Evolutionary conservation across 1,139 yeast species (phyloP), one percentile per base, ranked within the genome.

Genomic region (Geotrichum siamense): DNA sequence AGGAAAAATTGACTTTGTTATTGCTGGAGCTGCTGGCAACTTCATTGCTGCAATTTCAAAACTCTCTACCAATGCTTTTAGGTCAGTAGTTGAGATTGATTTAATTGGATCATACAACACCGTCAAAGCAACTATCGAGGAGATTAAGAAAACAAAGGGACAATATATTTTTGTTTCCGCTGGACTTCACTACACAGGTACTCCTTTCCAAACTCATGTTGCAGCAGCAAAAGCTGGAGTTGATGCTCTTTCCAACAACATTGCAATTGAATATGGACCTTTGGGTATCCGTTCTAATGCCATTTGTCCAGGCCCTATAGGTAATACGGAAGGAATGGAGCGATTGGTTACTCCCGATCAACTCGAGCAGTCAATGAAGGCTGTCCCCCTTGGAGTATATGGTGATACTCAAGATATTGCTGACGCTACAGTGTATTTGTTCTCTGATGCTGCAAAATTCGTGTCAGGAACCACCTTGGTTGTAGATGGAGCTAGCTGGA

Each of bases 1-100:
- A 50, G 95, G 94, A 5, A 66, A 73, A 50, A 80, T 84, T 50
- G 96, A 89, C 62, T 82, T 64, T 59, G 93, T 87, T 34, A 81
- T 89, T 62, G 89, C 93, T 33, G 97, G 96, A 16, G 96, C 97
- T 2, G 96, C 96, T 3, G 96, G 97, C 4, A 87, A 87, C 68
- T 89, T 87, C 58, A 63, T 89, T 51, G 70, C 87, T 27, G 93
- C 85, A 60, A 78, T 87, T 62, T 79, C 79, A 56, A 80, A 79
- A 55, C 67, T 87, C 52, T 81, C 93, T 1, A 62, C 87, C 30
- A 85, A 85, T 57, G 96, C 95, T 2, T 89, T 89, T 71, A 79
- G 82, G 61, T 72, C 93, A 0, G 96, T 89, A 23, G 72, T 86
- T 21, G 79, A 78, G 32, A 89, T 89, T 51, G 97, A 89, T 61